These are phyloP conservation scores for Phytophthora capsici DNA, from an alignment of 352 stramenopile genomes.

Conservation along the genomic window DNA sequence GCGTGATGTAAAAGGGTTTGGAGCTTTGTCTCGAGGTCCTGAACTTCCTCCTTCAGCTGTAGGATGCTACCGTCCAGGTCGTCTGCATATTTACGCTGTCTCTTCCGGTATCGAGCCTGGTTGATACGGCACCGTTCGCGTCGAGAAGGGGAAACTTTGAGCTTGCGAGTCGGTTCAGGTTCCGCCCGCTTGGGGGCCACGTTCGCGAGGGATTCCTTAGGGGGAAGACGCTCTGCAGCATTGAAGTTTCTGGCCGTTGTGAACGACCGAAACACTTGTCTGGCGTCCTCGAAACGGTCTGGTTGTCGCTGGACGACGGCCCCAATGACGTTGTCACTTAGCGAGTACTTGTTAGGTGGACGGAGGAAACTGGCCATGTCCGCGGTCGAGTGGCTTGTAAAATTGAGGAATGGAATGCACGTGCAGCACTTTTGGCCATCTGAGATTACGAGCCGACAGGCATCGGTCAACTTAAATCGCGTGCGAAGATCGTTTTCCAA, in stretches of 20 bases:
- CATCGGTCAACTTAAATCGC: no score
- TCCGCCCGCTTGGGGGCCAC: neutral
- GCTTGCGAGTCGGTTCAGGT: neutral
- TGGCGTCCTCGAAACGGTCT: no score
- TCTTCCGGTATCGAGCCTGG: constrained; percentile 13
- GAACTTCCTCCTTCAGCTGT: constrained; percentile 3
- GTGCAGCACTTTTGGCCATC: no score
- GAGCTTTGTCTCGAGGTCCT: neutral
- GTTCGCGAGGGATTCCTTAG: neutral
- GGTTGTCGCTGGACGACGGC: neutral
- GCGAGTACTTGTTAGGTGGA: neutral
- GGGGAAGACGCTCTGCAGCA: neutral
- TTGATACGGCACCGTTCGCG: constrained; percentile 15
- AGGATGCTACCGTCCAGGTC: neutral
- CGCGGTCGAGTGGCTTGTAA: neutral
- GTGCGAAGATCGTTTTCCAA: no score
- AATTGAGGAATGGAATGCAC: neutral
- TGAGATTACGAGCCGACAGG: no score
- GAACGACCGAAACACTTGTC: no score
- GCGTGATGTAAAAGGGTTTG: neutral
- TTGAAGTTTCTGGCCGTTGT: neutral
- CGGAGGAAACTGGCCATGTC: neutral
- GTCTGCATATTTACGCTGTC: constrained; percentile 2
- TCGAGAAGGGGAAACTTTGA: constrained; percentile 1
- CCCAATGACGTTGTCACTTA: neutral